Conservation (phyloP, 345 rosid genomes). For the Salix purpurea region DNA sequence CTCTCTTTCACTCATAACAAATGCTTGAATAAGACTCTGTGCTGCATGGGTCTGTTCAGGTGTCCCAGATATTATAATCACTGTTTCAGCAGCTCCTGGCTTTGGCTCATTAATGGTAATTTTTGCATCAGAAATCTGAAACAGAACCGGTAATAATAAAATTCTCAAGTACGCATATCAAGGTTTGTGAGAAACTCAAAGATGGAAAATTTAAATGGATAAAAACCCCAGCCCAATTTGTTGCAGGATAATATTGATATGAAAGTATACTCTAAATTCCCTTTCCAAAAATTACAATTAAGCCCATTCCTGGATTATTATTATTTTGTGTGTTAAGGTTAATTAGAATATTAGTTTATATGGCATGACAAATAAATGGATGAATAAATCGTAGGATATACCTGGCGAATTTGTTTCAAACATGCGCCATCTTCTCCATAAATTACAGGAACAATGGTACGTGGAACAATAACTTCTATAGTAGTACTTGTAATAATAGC, state of each 20-base stretch:
- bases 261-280: too few species aligned
- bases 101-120: slow-evolving; percentile 51
- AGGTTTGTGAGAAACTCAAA: not conserved
- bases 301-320: too few species aligned
- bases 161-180: not conserved
- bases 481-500: slow-evolving; percentile 67
- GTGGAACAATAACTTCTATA: slow-evolving; percentile 72
- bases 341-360: too few species aligned
- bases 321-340: too few species aligned
- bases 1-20: slow-evolving; percentile 64
- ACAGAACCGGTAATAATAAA: not conserved
- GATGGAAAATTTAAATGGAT: not conserved
- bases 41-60: slow-evolving; percentile 86
- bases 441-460: slow-evolving; percentile 56
- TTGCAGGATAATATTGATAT: too few species aligned
- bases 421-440: slow-evolving; percentile 74
- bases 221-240: too few species aligned
- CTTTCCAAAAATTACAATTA: too few species aligned
- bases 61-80: slow-evolving; percentile 64
- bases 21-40: slow-evolving; percentile 78
- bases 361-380: too few species aligned
- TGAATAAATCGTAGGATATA: slow-evolving; percentile 12
- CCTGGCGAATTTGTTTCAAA: slow-evolving; percentile 68
- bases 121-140: slow-evolving; percentile 71
- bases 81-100: slow-evolving; percentile 58